These are phyloP conservation scores for Rhizoclosmatium globosum DNA, from an alignment of 192 early-diverging fungal genomes.

Conservation along the genomic window DNA sequence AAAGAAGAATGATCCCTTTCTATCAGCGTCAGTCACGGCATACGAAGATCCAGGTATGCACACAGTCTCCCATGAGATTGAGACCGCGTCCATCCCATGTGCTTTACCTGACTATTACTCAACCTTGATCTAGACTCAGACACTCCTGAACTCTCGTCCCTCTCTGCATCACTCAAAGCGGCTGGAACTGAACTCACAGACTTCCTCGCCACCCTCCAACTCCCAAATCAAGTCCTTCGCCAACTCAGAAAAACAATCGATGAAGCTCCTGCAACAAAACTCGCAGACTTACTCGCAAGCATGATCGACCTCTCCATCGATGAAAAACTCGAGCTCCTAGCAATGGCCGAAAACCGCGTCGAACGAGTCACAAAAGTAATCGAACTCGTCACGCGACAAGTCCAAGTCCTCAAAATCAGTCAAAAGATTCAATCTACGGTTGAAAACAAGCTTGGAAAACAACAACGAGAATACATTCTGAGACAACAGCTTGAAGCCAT, in stretches of 20 bases:
- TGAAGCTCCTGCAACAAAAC: slow-evolving; percentile 56
- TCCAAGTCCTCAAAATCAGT: slow-evolving; percentile 81
- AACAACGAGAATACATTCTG: slow-evolving; percentile 82
- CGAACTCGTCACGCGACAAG: slow-evolving; percentile 74
- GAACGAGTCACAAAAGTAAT: slow-evolving; percentile 62
- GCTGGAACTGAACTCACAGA: slow-evolving; percentile 55
- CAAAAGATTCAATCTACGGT: slow-evolving; percentile 76
- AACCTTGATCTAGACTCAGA: background rate
- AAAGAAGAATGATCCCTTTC: slow-evolving; percentile 54
- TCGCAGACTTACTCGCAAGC: slow-evolving; percentile 75
- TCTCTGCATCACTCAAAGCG: background rate
- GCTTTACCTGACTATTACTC: background rate
- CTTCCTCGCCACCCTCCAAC: slow-evolving; percentile 62
- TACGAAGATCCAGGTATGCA: slow-evolving; percentile 49
- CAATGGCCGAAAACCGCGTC: slow-evolving; percentile 59
- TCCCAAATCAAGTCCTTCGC: slow-evolving; percentile 68
- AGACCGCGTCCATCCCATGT: background rate
- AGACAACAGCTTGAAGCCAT: slow-evolving; percentile 85
- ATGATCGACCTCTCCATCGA: slow-evolving; percentile 76
- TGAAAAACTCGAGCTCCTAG: slow-evolving; percentile 74
- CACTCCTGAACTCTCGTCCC: background rate
- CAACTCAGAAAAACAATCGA: slow-evolving; percentile 76
- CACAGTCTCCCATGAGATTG: background rate
- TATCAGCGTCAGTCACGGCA: slow-evolving; percentile 61
- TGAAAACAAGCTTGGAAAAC: slow-evolving; percentile 77